phyloP scores from a whole-genome alignment of 1,284 basidiomycete species.

The Ustilago lituana region DNA sequence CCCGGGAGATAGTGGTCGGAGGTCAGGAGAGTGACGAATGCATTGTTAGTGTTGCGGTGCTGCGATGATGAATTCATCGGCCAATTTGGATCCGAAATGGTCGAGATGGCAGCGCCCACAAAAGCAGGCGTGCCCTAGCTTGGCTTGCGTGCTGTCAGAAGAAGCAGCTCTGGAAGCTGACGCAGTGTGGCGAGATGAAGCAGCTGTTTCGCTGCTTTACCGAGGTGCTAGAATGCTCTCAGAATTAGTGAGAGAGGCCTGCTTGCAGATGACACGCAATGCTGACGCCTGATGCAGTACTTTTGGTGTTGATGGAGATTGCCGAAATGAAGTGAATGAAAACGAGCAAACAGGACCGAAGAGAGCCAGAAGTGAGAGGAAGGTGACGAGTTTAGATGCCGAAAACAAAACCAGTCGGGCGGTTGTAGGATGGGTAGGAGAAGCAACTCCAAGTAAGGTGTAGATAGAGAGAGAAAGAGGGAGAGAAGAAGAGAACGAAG shows the following conservation, averaged over 20 bases:
- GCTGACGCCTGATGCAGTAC: too few relatives aligned
- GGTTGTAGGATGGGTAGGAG: too few relatives aligned
- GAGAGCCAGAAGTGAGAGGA: too few relatives aligned
- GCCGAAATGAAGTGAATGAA: slow-evolving; percentile 2
- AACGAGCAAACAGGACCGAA: too few relatives aligned
- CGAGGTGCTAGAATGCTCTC: too few relatives aligned
- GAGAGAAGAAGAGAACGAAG: too few relatives aligned
- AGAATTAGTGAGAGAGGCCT: too few relatives aligned
- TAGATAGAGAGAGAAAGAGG: too few relatives aligned
- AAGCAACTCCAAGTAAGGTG: too few relatives aligned
- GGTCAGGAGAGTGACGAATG: slow-evolving; percentile 78
- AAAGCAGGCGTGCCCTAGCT: slow-evolving; percentile 5
- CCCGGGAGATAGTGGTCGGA: slow-evolving; percentile 91
- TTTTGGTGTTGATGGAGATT: neutral
- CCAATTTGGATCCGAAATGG: neutral
- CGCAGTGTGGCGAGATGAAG: neutral
- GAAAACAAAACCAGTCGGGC: too few relatives aligned
- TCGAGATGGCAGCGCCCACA: neutral
- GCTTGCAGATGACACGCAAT: too few relatives aligned
- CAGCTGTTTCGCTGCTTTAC: neutral
- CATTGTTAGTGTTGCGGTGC: slow-evolving; percentile 66
- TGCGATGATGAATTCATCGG: slow-evolving; percentile 31
- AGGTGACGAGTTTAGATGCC: too few relatives aligned
- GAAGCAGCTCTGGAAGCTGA: neutral
- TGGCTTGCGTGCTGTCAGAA: neutral